phyloP scores from a whole-genome alignment of 129 eudicot genomes.

The Rutidosis leptorrhynchoides region DNA sequence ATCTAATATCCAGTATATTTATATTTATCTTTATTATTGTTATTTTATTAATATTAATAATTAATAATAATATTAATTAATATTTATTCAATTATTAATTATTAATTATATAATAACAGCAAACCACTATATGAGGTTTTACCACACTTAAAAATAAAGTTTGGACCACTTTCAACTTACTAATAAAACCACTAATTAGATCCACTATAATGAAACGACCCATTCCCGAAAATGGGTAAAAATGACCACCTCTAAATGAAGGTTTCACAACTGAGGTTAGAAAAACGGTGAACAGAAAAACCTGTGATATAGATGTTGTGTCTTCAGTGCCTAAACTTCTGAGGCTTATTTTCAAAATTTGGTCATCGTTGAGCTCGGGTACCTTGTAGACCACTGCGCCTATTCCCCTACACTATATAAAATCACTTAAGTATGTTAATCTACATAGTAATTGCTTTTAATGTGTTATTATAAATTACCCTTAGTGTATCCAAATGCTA shows the following conservation, averaged over 20 bases:
- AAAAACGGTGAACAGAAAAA: conserved; percentile 1
- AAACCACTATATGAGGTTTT: too few species aligned
- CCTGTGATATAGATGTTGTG: conserved; percentile 84
- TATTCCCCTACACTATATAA: conserved; percentile 49
- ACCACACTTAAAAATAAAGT: too few species aligned
- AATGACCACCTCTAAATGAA: not conserved
- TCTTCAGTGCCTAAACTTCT: conserved; percentile 62
- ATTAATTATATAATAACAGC: too few species aligned
- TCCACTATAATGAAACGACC: not conserved
- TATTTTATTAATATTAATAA: too few species aligned
- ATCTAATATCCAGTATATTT: too few species aligned
- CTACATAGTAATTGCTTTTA: not conserved
- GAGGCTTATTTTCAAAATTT: conserved; percentile 65
- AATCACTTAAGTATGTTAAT: not conserved
- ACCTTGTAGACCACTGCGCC: conserved; percentile 84
- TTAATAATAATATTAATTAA: too few species aligned
- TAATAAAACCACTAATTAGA: too few species aligned
- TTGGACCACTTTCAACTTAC: too few species aligned
- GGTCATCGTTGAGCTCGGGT: conserved; percentile 63
- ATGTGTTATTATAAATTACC: too few species aligned
- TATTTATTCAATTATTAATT: too few species aligned
- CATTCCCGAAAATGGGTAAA: not conserved
- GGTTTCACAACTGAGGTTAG: not conserved
- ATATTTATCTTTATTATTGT: too few species aligned
- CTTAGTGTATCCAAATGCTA: too few species aligned